Evolutionary conservation across 192 early-diverging fungal genomes (phyloP).

Genomic region (Obelidium mucronatum): DNA sequence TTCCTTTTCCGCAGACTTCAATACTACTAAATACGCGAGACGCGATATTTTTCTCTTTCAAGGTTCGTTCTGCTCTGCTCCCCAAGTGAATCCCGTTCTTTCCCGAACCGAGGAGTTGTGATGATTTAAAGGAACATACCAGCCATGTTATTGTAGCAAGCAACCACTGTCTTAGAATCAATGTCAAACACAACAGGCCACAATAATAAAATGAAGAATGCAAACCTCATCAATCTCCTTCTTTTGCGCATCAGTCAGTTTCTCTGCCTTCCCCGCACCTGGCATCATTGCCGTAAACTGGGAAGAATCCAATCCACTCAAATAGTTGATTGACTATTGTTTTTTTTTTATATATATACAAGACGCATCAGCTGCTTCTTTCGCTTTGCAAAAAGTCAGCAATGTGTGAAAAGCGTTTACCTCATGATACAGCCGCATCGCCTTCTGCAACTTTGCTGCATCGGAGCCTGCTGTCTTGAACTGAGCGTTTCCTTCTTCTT

Average conservation of each 20-base stretch:
- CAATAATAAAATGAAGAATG: neutral
- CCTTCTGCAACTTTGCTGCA: conserved; percentile 11
- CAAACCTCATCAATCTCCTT: conserved; percentile 46
- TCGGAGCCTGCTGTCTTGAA: conserved; percentile 46
- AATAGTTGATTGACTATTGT: conserved; percentile 46
- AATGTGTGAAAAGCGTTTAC: too few species aligned
- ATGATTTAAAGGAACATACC: conserved; percentile 29
- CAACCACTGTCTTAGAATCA: conserved; percentile 44
- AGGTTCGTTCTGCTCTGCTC: too few species aligned
- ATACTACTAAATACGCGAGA: too few species aligned
- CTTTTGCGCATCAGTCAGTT: conserved; percentile 38
- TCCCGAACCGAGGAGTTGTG: neutral
- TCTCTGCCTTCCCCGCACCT: neutral
- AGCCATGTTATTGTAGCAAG: conserved; percentile 57
- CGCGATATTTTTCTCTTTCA: too few species aligned
- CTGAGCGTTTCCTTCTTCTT: conserved; percentile 50
- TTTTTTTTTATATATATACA: too few species aligned
- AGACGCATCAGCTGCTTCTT: neutral
- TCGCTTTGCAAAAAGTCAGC: too few species aligned
- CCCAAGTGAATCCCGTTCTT: too few species aligned
- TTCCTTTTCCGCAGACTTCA: too few species aligned
- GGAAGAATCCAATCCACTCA: conserved; percentile 50
- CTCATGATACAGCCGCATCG: conserved; percentile 26
- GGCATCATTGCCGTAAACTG: conserved; percentile 38
- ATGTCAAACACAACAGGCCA: neutral